Evolutionary conservation across 2,329 filamentous ascomycete genomes (phyloP).

Genomic region (Aureobasidium musti): DNA sequence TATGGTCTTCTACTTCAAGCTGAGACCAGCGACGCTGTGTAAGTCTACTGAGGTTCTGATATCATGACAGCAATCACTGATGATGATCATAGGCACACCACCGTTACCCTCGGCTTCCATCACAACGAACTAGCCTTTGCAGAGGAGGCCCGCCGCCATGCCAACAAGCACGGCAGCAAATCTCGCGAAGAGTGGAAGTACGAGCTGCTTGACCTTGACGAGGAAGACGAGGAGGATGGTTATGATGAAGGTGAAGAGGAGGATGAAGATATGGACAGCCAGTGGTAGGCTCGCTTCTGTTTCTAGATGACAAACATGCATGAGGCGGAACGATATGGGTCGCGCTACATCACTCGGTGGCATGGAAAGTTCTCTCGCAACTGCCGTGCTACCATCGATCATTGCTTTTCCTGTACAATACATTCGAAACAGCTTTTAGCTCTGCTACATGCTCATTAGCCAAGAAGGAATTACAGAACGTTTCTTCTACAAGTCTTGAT

Average conservation of each 20-base stretch:
- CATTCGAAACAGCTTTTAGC: neutral
- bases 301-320: neutral
- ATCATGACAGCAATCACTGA: neutral
- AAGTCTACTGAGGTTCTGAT: neutral
- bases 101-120: slow-evolving; percentile 41
- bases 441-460: neutral
- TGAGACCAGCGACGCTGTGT: slow-evolving; percentile 40
- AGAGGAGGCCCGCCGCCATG: slow-evolving; percentile 38
- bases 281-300: neutral
- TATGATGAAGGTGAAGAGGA: neutral
- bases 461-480: neutral
- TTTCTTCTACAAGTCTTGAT: neutral
- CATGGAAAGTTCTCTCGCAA: too few species aligned
- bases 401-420: neutral
- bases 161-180: slow-evolving; percentile 39
- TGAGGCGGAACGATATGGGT: neutral
- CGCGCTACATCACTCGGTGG: neutral
- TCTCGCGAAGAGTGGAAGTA: slow-evolving; percentile 38
- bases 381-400: neutral
- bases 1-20: slow-evolving; percentile 42
- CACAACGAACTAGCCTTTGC: slow-evolving; percentile 42
- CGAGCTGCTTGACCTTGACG: slow-evolving; percentile 31
- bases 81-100: slow-evolving; percentile 33
- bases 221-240: neutral
- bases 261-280: neutral